Evolutionary conservation across 371 early-diverging fungal genomes (phyloP).

Genomic region (Syncephalastrum racemosum): DNA sequence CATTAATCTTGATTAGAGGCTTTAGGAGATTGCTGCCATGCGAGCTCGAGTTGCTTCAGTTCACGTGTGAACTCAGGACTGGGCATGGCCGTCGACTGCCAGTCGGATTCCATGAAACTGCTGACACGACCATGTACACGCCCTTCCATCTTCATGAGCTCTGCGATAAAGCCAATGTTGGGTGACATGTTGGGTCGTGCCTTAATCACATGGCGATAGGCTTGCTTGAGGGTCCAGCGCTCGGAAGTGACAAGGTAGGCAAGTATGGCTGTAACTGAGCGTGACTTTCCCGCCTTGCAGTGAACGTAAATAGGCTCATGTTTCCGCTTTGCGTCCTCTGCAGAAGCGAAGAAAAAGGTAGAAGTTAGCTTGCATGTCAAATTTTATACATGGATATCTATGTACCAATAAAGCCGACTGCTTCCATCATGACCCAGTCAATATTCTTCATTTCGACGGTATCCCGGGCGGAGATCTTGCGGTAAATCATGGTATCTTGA

Average conservation of each 20-base stretch:
- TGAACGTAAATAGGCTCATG: constrained; percentile 76
- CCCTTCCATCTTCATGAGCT: constrained; percentile 72
- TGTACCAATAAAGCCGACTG: constrained; percentile 64
- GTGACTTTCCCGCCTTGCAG: constrained; percentile 84
- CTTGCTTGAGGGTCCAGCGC: constrained; percentile 69
- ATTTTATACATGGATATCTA: background rate
- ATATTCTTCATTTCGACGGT: constrained; percentile 65
- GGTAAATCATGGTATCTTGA: constrained; percentile 34
- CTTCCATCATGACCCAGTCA: constrained; percentile 55
- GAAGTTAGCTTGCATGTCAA: background rate
- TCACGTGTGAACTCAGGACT: constrained; percentile 27
- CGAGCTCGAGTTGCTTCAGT: constrained; percentile 22
- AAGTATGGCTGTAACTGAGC: constrained; percentile 78
- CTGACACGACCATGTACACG: constrained; percentile 57
- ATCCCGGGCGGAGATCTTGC: constrained; percentile 60
- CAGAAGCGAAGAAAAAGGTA: background rate
- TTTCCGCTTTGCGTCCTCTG: constrained; percentile 45
- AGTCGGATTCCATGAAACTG: constrained; percentile 45
- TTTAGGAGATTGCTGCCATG: constrained; percentile 30
- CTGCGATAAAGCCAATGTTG: constrained; percentile 84
- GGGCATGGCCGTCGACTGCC: constrained; percentile 29
- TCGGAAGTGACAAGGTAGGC: constrained; percentile 71
- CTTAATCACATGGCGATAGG: constrained; percentile 72
- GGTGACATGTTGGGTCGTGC: constrained; percentile 76
- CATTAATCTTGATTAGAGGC: no score